Base-by-base conservation (phyloP, 495 filamentous ascomycete species). In the Xylaria sp. region DNA sequence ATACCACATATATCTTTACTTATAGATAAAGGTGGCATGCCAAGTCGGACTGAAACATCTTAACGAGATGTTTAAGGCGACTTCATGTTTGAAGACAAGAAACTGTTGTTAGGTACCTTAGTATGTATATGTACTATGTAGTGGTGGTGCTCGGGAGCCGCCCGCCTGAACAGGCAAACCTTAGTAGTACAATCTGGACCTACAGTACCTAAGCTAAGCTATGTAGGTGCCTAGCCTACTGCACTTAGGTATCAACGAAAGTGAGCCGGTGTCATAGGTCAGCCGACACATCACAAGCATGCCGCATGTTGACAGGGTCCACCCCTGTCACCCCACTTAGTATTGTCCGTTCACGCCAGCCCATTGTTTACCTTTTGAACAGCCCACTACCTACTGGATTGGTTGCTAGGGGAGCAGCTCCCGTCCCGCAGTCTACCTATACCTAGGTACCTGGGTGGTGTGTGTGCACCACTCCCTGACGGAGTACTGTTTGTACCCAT, bases 381-480 rank as follows among this genome's bases (percentile, higher is more conserved):
- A 67, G 64, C 67, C 67, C 67, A 62, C 67, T 40, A 69, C n/a
- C n/a, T n/a, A n/a, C n/a, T n/a, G n/a, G n/a, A n/a, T 69, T 69
- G 67, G 67, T 69, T 69, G 67, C 67, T 43, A 53, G 67, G 67
- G 67, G 26, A 62, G 67, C 67, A 40, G 26, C 50, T 62, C 24
- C 43, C 61, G 43, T 64, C 40, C 61, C 43, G 26, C 26, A 48
- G 26, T 35, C 61, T 46, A 44, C 35, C 35, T 37, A 37, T 37
- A 3, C 19, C 11, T 57, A 57, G 21, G 55, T 61, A 61, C 29
- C 55, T 50, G 9, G 15, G 29, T 58, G 44, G 9, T 17, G 29
- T 58, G 44, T 48, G 44, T 21, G 44, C 8, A 48, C 44, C 44
- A 48, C 44, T 7, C 44, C 44, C 44, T 41, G 21, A 48, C 44